Base-by-base conservation (phyloP, 148 eudicot genomes). In the Vaccinium macrocarpon region DNA sequence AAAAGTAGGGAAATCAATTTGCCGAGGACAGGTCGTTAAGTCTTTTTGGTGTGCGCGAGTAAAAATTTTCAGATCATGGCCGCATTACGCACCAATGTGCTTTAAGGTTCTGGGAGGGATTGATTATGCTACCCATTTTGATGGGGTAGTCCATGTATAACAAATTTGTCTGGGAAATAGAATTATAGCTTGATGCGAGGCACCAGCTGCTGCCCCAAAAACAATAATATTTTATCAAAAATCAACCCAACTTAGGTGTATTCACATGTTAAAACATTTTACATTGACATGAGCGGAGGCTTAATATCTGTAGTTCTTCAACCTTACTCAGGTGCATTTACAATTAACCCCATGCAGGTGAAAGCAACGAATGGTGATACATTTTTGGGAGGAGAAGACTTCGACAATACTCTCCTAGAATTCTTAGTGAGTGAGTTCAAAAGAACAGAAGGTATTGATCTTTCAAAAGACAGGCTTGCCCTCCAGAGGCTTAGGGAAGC, bases 311-410 rank as follows among this genome's bases (percentile, higher is more conserved):
- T 21, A 61, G 80, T 42, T 71, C 53, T 77, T 46, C n/a, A 15
- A 6, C 76, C 56, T 21, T 10, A 4, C 46, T 49, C 25, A 15
- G 81, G 12, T 78, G 48, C 14, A 71, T 81, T 77, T 62, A 49
- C 5, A 16, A n/a, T 75, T 27, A 23, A 75, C 35, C 66, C 38
- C 35, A 3, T 78, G 81, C 85, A 96, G 98, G 99, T 96, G 52
- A 96, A 94, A 93, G 95, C 99, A 48, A 96, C 99, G 5, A 96
- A 96, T 83, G 99, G 99, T 55, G 99, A 96, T 83, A 96, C 99
- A 16, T 94, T 94, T 85, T 89, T 96, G 92, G 99, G 99, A 87
- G 99, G 99, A 82, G 99, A 96, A 74, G 98, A 96, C 84, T 94
- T 96, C 73, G 99, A 96, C 87, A 94, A 96, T 86, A 79, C 95